Conservation (phyloP, 1,284 basidiomycete species). For the Trametes polyzona region DNA sequence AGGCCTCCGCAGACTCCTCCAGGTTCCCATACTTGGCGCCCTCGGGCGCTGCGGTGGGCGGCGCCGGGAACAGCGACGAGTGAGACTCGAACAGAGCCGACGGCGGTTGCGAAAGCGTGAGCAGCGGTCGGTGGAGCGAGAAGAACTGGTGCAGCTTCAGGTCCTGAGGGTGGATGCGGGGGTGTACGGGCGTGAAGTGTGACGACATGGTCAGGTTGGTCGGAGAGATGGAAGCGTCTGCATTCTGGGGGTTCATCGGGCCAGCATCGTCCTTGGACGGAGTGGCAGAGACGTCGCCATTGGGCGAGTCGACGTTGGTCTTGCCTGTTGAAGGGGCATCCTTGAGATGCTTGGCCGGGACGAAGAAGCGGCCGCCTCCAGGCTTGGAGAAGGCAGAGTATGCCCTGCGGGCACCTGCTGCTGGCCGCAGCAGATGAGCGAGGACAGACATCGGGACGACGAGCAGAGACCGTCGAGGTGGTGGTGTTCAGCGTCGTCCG, state of each 20-base stretch:
- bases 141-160: slow-evolving; percentile 82
- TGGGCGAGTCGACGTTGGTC: slow-evolving; percentile 32
- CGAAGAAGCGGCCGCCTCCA: slow-evolving; percentile 75
- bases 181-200: slow-evolving; percentile 45
- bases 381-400: slow-evolving; percentile 82
- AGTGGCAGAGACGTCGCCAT: slow-evolving; percentile 26
- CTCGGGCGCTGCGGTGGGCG: slow-evolving; percentile 17
- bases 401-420: slow-evolving; percentile 53
- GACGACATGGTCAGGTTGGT: slow-evolving; percentile 25
- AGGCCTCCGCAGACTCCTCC: slow-evolving; percentile 56
- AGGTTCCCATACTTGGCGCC: slow-evolving; percentile 34
- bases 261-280: slow-evolving; percentile 30
- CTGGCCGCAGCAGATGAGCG: slow-evolving; percentile 51
- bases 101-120: slow-evolving; percentile 61
- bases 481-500: slow-evolving; percentile 23
- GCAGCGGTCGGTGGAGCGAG: slow-evolving; percentile 72
- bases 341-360: slow-evolving; percentile 61
- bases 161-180: slow-evolving; percentile 62
- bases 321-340: slow-evolving; percentile 30
- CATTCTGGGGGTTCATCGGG: slow-evolving; percentile 16
- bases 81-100: slow-evolving; percentile 59
- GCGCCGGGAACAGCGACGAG: slow-evolving; percentile 26
- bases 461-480: slow-evolving; percentile 25
- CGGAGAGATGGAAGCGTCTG: slow-evolving; percentile 8
- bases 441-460: slow-evolving; percentile 45